These are phyloP conservation scores for Lagerstroemia speciosa DNA, from an alignment of 345 rosid genomes.

Conservation along the genomic window DNA sequence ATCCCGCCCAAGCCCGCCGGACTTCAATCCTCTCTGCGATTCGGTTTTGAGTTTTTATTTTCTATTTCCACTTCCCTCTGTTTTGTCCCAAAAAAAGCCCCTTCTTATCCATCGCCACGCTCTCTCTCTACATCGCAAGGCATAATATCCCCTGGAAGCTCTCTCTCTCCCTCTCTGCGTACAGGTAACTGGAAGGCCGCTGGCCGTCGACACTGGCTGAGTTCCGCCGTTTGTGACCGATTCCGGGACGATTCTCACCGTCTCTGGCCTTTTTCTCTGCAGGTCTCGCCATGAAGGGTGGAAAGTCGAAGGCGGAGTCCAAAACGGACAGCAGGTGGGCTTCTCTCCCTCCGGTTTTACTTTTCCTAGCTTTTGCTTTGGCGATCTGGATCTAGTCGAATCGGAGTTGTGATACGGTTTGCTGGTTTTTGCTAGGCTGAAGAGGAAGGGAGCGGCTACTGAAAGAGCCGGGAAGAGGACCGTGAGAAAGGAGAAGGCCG, in stretches of 20 bases:
- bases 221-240: not conserved
- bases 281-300: conserved; percentile 12
- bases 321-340: conserved; percentile 1
- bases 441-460: conserved; percentile 22
- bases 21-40: too few species aligned
- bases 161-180: not conserved
- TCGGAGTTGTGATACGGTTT: not conserved
- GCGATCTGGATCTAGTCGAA: not conserved
- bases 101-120: not conserved
- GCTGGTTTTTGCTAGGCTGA: conserved; percentile 81
- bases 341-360: not conserved
- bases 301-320: conserved; percentile 5
- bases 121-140: not conserved
- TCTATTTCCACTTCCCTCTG: not conserved
- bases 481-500: conserved; percentile 37
- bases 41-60: too few species aligned
- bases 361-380: not conserved
- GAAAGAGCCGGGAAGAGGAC: conserved; percentile 21
- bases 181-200: not conserved
- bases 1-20: conserved; percentile 1
- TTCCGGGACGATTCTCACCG: not conserved
- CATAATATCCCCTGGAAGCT: not conserved
- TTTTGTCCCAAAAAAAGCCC: too few species aligned
- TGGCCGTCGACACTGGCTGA: not conserved
- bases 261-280: not conserved